A percentile compares a stretch with the other conserved stretches of the same genome.
phyloP scores from a whole-genome alignment of 495 filamentous ascomycete genomes.

The Staphylotrichum tortipilum region DNA sequence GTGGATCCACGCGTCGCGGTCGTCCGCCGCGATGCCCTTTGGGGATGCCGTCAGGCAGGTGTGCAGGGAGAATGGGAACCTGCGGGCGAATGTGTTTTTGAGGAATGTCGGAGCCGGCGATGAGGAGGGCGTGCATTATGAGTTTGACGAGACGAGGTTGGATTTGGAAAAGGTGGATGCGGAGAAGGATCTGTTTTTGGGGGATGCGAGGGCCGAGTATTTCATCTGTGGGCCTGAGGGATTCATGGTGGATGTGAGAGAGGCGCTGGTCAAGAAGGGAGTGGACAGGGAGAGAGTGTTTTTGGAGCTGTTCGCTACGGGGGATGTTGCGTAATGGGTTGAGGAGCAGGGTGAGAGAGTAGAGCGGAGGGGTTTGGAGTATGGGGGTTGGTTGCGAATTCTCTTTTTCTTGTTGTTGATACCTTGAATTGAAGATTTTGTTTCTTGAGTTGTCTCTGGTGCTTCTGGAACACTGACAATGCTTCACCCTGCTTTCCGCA shows the following conservation, averaged over 20 bases:
- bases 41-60: constrained; percentile 43
- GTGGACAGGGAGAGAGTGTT: constrained; percentile 48
- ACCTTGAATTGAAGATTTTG: no score
- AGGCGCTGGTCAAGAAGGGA: constrained; percentile 40
- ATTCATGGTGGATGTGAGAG: constrained; percentile 55
- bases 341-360: no score
- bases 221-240: constrained; percentile 57
- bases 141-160: constrained; percentile 44
- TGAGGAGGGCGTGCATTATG: constrained; percentile 44
- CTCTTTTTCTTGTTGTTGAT: no score
- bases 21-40: constrained; percentile 44
- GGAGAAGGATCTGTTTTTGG: constrained; percentile 46
- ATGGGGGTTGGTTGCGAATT: no score
- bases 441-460: no score
- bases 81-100: constrained; percentile 36
- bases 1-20: constrained; percentile 57
- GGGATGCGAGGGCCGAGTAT: constrained; percentile 47
- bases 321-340: constrained; percentile 29
- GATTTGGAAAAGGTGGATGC: constrained; percentile 43
- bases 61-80: constrained; percentile 33
- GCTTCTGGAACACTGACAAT: no score
- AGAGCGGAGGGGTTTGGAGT: not conserved
- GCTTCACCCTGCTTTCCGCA: no score
- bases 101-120: constrained; percentile 36
- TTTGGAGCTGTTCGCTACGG: constrained; percentile 62